Conservation (phyloP, 768 basidiomycete genomes). For the Strobilomyces echinocephalus region DNA sequence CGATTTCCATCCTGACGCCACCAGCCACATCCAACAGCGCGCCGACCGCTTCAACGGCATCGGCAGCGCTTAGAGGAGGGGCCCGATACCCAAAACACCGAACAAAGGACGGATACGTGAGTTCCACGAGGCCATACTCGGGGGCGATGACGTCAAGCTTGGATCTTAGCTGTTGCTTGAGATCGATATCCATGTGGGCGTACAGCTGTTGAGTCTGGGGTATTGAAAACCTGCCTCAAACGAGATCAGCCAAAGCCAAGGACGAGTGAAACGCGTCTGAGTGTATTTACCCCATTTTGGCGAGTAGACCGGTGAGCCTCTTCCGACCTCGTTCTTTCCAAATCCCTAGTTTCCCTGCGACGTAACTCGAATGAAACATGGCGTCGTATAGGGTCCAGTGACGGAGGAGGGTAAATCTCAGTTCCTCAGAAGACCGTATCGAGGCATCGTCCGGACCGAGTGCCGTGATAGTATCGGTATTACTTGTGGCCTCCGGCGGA, state of each 20-base stretch:
- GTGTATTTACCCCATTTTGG: constrained; percentile 90
- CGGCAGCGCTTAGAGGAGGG: constrained; percentile 85
- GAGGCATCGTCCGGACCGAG: constrained; percentile 79
- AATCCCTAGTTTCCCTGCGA: constrained; percentile 90
- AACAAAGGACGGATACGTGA: constrained; percentile 90
- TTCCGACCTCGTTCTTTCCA: constrained; percentile 95
- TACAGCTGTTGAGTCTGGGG: constrained; percentile 92
- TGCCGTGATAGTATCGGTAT: constrained; percentile 43
- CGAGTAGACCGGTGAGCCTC: constrained; percentile 82
- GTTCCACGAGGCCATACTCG: constrained; percentile 90
- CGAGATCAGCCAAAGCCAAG: constrained; percentile 6
- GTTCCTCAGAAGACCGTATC: constrained; percentile 80
- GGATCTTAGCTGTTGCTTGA: constrained; percentile 73
- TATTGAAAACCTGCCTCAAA: constrained; percentile 75
- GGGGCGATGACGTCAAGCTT: constrained; percentile 89
- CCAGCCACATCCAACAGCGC: constrained; percentile 88
- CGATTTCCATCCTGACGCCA: constrained; percentile 87
- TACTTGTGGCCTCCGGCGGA: constrained; percentile 33
- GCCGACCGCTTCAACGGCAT: constrained; percentile 84
- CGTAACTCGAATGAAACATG: constrained; percentile 96
- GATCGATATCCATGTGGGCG: constrained; percentile 93
- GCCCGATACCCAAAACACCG: constrained; percentile 88
- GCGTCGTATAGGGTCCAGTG: constrained; percentile 99
- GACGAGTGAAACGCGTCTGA: neutral
- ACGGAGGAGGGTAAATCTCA: constrained; percentile 90